Base-by-base conservation (phyloP, 1,284 basidiomycete species). In the Sparassis latifolia region DNA sequence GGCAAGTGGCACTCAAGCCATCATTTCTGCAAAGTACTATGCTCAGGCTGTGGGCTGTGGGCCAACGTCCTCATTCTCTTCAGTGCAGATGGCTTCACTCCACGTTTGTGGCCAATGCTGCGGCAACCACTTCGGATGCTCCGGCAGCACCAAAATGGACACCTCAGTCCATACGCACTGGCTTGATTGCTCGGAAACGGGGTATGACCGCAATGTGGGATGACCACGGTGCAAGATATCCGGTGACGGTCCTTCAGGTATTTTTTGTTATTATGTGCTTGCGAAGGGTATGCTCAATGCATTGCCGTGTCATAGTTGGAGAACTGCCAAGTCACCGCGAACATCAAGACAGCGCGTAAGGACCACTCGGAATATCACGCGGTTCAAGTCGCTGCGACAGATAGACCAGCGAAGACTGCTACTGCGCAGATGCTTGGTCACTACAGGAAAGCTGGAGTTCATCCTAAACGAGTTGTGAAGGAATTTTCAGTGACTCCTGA, bases 121-220 rank as follows among this genome's bases (percentile, higher is more conserved):
- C 68, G 41, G 35, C 49, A 12, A 28, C 48, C 62, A 61, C 61
- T 45, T 52, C 64, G 10, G 56, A 67, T 31, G 55, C 55, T 12
- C 57, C 63, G 10, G 49, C 62, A 29, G 49, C 58, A 32, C 55
- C 67, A 35, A 84, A 83, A 76, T 98, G 95, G 95, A 85, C 86
- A 27, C 89, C 96, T 33, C 77, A 79, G 49, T 94, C 93, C 3
- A 79, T 89, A 57, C 80, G 97, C 53, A 95, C 93, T 0, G 97
- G 97, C n/a, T 76, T 98, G 54, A 88, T 99, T 65, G 95, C 93
- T 28, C 80, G 87, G 52, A 99, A 99, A 74, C 83, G 92, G 45
- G 97, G 97, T 43, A 99, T 99, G 96, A 90, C 92, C 4, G 82
- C 84, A 10, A 75, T 97, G 63, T 99, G 93, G 89, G 89, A 96